These are phyloP conservation scores for Cyberlindnera veronae DNA, from an alignment of 805 yeast genomes.

Conservation along the genomic window DNA sequence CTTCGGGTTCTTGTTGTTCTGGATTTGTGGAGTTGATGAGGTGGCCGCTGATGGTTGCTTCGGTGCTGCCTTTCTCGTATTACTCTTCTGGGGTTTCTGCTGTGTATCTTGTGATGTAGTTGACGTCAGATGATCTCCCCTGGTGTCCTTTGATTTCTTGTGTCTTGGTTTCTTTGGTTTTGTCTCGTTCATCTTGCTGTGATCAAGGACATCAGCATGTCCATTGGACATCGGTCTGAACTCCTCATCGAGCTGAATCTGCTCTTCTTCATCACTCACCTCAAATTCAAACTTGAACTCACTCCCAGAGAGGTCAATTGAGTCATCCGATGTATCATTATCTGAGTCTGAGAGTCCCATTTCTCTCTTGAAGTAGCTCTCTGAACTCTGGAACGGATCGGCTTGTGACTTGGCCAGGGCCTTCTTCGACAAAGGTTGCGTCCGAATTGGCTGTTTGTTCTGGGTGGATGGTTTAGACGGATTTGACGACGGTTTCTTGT, in stretches of 20 bases:
- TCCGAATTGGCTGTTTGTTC: no score
- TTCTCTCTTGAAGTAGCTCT: conserved; percentile 9
- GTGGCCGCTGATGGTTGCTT: background rate
- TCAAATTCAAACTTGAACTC: conserved; percentile 7
- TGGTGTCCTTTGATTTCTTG: background rate
- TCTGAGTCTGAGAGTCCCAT: conserved; percentile 7
- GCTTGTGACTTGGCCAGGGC: background rate
- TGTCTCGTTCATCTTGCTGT: background rate
- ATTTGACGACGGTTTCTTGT: background rate
- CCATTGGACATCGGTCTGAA: background rate
- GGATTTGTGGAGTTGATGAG: background rate
- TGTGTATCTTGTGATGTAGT: background rate
- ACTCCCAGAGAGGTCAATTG: background rate
- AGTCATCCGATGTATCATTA: background rate
- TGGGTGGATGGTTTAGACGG: no score
- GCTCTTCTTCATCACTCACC: conserved; percentile 18
- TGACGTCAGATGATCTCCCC: no score
- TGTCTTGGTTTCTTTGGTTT: background rate
- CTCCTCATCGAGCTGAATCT: conserved; percentile 15
- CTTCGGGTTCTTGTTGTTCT: background rate
- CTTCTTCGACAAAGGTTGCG: background rate
- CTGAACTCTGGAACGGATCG: conserved; percentile 4
- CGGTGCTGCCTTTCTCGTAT: background rate
- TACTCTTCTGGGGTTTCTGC: background rate
- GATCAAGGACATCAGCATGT: background rate